Evolutionary conservation across 2,329 filamentous ascomycete species (phyloP).

Genomic region (Colletotrichum sp.): DNA sequence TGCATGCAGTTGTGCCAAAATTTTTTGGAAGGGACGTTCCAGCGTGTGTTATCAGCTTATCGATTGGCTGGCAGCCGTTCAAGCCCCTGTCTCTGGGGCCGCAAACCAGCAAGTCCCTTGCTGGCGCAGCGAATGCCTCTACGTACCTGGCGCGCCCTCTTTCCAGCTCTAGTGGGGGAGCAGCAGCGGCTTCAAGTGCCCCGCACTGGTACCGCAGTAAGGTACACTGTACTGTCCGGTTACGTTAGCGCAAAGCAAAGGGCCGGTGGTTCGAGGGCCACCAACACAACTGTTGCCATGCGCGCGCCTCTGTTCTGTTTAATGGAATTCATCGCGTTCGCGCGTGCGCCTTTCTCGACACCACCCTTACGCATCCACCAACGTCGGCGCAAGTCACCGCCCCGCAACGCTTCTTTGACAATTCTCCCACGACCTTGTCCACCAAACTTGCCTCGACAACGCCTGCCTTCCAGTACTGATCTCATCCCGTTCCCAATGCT

Average conservation of each 20-base stretch:
- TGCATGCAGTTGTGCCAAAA: constrained; percentile 16
- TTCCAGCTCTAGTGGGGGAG: constrained; percentile 10
- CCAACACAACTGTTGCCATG: neutral
- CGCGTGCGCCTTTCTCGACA: neutral
- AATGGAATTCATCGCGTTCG: constrained; percentile 14
- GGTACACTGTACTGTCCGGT: neutral
- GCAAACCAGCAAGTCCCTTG: constrained; percentile 7
- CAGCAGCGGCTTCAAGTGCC: neutral
- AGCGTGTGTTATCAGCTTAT: constrained; percentile 17
- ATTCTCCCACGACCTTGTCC: neutral
- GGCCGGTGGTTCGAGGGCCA: neutral
- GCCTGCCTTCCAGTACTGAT: neutral
- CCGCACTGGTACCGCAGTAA: neutral
- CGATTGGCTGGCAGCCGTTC: neutral
- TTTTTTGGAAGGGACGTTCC: constrained; percentile 14
- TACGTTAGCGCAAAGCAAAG: neutral
- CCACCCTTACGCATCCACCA: neutral
- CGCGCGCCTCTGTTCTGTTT: neutral
- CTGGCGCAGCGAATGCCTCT: neutral
- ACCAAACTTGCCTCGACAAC: neutral
- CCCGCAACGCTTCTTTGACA: neutral
- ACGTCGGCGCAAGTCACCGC: neutral
- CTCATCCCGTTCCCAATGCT: neutral
- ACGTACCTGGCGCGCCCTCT: neutral
- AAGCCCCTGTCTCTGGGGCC: neutral